Percentiles rank a stretch among this genome's conserved stretches.
Conservation (phyloP, 2,329 filamentous ascomycete genomes). For the Sporothrix humicola region DNA sequence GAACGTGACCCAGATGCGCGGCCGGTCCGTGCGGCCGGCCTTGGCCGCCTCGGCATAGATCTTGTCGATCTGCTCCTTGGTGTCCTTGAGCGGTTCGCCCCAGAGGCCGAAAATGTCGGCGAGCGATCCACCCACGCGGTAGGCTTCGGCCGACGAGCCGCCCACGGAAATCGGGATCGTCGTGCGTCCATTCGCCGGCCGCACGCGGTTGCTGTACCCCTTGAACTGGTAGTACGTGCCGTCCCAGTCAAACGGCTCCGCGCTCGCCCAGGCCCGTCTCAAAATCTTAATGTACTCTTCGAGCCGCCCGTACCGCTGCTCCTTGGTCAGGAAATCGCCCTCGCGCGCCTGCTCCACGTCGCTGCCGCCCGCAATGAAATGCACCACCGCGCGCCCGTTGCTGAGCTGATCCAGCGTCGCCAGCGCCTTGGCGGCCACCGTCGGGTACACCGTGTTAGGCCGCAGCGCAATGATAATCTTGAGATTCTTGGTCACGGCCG, state of each 20-base stretch:
- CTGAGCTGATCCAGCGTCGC: slow-evolving; percentile 66
- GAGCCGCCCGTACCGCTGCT: slow-evolving; percentile 61
- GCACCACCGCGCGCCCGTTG: slow-evolving; percentile 60
- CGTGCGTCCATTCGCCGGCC: slow-evolving; percentile 53
- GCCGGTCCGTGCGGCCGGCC: slow-evolving; percentile 60
- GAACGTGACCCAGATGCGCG: slow-evolving; percentile 69
- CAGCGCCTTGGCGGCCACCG: slow-evolving; percentile 65
- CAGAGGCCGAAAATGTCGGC: slow-evolving; percentile 69
- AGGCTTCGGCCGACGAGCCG: slow-evolving; percentile 63
- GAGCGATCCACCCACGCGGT: slow-evolving; percentile 62
- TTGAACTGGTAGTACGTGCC: slow-evolving; percentile 66
- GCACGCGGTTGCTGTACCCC: slow-evolving; percentile 60
- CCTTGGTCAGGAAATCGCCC: slow-evolving; percentile 64
- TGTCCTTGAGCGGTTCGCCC: slow-evolving; percentile 68
- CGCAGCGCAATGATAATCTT: slow-evolving; percentile 67
- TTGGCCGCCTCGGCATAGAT: slow-evolving; percentile 65
- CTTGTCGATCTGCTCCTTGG: slow-evolving; percentile 65
- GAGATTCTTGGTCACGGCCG: slow-evolving; percentile 61
- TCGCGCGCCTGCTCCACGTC: slow-evolving; percentile 65
- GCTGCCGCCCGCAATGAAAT: slow-evolving; percentile 67
- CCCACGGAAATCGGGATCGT: slow-evolving; percentile 64
- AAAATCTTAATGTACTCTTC: slow-evolving; percentile 69
- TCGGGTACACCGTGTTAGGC: slow-evolving; percentile 67
- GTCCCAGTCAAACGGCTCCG: slow-evolving; percentile 66
- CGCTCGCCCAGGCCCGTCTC: slow-evolving; percentile 61